These are phyloP conservation scores for Pseudogymnoascus sp. DNA, from an alignment of 2,329 filamentous ascomycete genomes.

Conservation along the genomic window DNA sequence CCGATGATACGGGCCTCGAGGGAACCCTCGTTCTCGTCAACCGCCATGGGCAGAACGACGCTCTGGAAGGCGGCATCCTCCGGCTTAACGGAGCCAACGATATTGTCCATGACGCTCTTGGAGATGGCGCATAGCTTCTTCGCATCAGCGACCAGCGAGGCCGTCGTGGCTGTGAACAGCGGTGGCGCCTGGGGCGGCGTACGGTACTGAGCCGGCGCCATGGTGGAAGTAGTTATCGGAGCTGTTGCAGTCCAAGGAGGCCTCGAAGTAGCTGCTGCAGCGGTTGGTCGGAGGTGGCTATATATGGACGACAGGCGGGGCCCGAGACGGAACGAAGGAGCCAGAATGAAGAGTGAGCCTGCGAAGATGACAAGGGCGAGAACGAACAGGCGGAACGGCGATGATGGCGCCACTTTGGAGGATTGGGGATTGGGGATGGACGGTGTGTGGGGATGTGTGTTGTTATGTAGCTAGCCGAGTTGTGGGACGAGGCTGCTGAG, in stretches of 20 bases:
- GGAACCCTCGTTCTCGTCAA: constrained; percentile 59
- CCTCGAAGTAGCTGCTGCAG: background rate
- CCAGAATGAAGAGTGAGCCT: constrained; percentile 54
- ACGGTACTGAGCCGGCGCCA: constrained; percentile 60
- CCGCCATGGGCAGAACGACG: constrained; percentile 56
- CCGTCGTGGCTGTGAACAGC: constrained; percentile 66
- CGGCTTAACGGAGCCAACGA: constrained; percentile 51
- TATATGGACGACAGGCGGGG: constrained; percentile 50
- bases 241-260: constrained; percentile 9
- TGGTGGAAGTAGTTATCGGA: constrained; percentile 43
- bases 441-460: background rate
- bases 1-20: constrained; percentile 59
- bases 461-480: constrained; percentile 3
- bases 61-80: constrained; percentile 46
- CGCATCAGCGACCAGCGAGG: constrained; percentile 59
- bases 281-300: constrained; percentile 41
- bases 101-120: constrained; percentile 51
- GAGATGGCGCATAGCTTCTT: constrained; percentile 60
- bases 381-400: constrained; percentile 34
- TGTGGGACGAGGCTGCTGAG: background rate
- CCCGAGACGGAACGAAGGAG: constrained; percentile 42
- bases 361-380: constrained; percentile 49
- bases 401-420: constrained; percentile 13
- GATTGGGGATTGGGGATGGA: constrained; percentile 10
- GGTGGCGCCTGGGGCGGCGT: constrained; percentile 72